Percentiles rank a stretch among this genome's conserved stretches.
These are phyloP conservation scores for Staphylotrichum longicolle DNA, from an alignment of 495 filamentous ascomycete species.

Conservation along the genomic window DNA sequence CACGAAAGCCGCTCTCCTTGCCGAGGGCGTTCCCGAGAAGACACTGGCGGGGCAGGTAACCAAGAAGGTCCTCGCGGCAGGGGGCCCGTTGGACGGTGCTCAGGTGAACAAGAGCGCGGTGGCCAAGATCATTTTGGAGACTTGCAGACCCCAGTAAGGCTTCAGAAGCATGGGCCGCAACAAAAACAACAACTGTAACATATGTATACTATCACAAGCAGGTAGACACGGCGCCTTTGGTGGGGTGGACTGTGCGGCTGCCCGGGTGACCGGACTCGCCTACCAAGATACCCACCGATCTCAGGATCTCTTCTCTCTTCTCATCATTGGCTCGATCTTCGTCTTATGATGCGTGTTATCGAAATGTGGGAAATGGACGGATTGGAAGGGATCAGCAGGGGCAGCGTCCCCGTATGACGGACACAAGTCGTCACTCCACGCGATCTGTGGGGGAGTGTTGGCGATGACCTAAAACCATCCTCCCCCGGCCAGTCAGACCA, in stretches of 20 bases:
- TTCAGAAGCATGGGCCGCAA: background rate
- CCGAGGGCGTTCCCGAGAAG: constrained; percentile 28
- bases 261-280: no score
- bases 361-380: background rate
- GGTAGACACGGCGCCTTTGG: background rate
- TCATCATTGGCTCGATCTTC: constrained; percentile 5
- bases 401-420: background rate
- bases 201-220: background rate
- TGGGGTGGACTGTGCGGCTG: background rate
- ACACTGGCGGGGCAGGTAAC: constrained; percentile 34
- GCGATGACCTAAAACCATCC: no score
- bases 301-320: background rate
- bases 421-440: background rate
- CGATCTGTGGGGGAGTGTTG: no score
- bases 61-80: constrained; percentile 37
- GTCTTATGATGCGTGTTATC: background rate
- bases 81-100: constrained; percentile 41
- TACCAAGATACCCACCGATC: constrained; percentile 1
- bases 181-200: background rate
- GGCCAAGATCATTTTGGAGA: constrained; percentile 36
- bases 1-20: constrained; percentile 36
- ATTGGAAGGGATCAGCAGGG: constrained; percentile 1
- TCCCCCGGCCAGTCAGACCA: no score
- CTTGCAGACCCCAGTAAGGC: constrained; percentile 12
- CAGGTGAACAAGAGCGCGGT: constrained; percentile 37